Evolutionary conservation across 2,329 filamentous ascomycete genomes (phyloP).

Genomic region (Pseudogymnoascus sp.): DNA sequence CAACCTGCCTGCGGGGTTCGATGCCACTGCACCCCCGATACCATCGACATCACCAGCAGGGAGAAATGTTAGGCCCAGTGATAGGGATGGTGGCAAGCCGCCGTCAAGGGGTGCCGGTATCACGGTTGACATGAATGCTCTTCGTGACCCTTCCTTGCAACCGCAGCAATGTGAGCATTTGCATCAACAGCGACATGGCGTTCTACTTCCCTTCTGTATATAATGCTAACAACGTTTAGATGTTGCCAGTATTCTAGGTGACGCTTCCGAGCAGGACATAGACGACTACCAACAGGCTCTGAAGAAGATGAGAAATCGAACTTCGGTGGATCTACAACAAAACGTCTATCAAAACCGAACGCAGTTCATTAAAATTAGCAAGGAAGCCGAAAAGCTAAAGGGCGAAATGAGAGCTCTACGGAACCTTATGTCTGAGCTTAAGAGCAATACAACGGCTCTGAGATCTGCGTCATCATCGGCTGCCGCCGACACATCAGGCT

Average conservation of each 20-base stretch:
- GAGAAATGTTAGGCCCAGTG: conserved; percentile 32
- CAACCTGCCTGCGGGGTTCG: conserved; percentile 61
- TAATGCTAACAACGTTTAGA: conserved; percentile 12
- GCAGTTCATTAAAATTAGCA: conserved; percentile 98
- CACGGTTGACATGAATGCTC: conserved; percentile 64
- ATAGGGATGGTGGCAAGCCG: conserved; percentile 21
- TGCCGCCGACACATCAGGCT: conserved; percentile 40
- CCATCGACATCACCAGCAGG: conserved; percentile 61
- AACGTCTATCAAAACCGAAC: conserved; percentile 96
- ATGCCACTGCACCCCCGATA: conserved; percentile 57
- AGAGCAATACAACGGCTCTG: conserved; percentile 62
- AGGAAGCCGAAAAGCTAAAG: conserved; percentile 97
- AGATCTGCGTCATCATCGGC: conserved; percentile 49
- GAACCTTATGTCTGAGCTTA: conserved; percentile 88
- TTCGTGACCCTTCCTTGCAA: conserved; percentile 71
- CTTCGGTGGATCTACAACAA: conserved; percentile 68
- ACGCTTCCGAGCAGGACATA: conserved; percentile 27
- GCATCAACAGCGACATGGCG: background rate
- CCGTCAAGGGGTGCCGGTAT: conserved; percentile 42
- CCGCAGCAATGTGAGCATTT: conserved; percentile 64
- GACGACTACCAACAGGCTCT: conserved; percentile 25
- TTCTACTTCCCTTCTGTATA: background rate
- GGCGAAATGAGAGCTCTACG: conserved; percentile 87
- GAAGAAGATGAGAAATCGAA: conserved; percentile 23
- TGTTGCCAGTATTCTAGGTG: conserved; percentile 32